A percentile compares a stretch with the other conserved stretches of the same genome.
Evolutionary conservation across 257 asterid genomes (phyloP).

Genomic region (Solanum arcanum): DNA sequence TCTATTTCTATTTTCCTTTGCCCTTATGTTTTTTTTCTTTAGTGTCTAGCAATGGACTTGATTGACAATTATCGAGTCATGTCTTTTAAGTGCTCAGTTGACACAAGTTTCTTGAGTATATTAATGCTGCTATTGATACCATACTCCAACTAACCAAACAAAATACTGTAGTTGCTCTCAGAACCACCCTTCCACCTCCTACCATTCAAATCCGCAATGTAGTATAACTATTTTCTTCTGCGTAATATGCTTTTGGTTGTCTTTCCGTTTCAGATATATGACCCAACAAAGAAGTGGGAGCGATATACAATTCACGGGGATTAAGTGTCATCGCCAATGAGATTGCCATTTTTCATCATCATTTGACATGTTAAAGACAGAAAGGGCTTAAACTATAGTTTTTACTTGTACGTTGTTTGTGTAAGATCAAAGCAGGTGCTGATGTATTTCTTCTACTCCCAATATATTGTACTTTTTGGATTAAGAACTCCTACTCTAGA

Average conservation of each 20-base stretch:
- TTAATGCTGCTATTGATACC: background rate
- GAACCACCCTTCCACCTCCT: background rate
- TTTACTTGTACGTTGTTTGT: background rate
- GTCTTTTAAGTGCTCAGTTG: background rate
- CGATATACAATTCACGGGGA: slow-evolving; percentile 92
- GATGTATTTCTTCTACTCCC: background rate
- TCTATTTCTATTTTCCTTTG: background rate
- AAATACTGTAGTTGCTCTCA: background rate
- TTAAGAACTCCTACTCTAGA: background rate
- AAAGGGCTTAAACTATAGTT: background rate
- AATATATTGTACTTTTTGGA: background rate
- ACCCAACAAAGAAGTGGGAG: slow-evolving; percentile 91
- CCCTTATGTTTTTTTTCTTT: background rate
- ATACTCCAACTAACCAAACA: background rate
- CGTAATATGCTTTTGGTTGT: background rate
- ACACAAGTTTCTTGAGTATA: background rate
- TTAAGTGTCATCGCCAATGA: slow-evolving; percentile 10
- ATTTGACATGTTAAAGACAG: background rate
- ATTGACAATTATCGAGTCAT: background rate
- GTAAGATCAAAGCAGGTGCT: background rate
- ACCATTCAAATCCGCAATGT: background rate
- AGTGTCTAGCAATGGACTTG: background rate
- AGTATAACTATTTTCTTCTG: background rate
- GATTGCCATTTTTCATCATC: background rate
- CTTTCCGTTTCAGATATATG: slow-evolving; percentile 59